Evolutionary conservation across 108 stramenopile species (phyloP).

Genomic region (Stephanodiscus triporus): DNA sequence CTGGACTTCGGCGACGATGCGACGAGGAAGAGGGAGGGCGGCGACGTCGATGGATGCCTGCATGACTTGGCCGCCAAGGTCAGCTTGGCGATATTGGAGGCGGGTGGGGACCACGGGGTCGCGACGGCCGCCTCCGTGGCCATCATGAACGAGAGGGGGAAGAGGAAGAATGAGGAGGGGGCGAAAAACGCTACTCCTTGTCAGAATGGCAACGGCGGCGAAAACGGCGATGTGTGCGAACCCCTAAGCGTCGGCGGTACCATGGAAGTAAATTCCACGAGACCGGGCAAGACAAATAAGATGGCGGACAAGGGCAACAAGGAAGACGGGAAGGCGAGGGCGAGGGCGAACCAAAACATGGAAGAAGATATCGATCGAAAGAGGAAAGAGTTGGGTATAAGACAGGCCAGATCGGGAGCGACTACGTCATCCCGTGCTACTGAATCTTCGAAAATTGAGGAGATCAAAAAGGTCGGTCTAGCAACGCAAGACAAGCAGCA

Average conservation of each 20-base stretch:
- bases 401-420: neutral
- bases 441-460: neutral
- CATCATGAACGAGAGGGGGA: constrained; percentile 24
- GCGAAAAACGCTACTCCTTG: neutral
- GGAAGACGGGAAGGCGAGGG: too few relatives aligned
- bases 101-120: constrained; percentile 28
- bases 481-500: neutral
- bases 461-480: neutral
- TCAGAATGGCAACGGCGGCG: neutral
- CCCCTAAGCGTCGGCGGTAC: neutral
- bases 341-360: neutral
- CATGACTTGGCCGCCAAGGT: constrained; percentile 25
- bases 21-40: constrained; percentile 1
- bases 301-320: neutral
- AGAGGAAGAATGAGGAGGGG: neutral
- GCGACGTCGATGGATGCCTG: neutral
- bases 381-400: constrained; percentile 1
- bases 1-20: constrained; percentile 14
- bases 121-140: constrained; percentile 33
- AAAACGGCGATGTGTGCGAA: neutral
- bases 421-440: neutral
- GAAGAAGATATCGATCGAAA: constrained; percentile 2
- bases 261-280: neutral
- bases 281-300: neutral
- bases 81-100: constrained; percentile 31